Conservation (phyloP, 768 basidiomycete genomes). For the Cystofilobasidium macerans region DNA sequence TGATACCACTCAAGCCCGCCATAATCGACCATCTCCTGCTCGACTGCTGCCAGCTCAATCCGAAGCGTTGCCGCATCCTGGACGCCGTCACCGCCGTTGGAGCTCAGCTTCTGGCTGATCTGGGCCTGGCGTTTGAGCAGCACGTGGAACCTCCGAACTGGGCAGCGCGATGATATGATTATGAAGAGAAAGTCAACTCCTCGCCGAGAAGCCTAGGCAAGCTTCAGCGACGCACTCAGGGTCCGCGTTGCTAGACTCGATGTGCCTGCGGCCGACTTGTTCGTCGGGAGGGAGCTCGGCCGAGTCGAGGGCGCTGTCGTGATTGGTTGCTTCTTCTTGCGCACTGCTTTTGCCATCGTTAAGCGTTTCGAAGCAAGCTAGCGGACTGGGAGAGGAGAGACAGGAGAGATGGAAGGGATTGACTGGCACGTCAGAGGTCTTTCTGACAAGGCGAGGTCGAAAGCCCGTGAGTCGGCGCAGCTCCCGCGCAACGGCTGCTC, state of each 20-base stretch:
- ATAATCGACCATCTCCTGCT: conserved; percentile 52
- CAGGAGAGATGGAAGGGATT: too few relatives aligned
- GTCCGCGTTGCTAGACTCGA: conserved; percentile 22
- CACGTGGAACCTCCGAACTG: conserved; percentile 62
- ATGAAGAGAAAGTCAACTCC: background rate
- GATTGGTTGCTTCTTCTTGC: conserved; percentile 18
- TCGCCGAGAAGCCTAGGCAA: too few relatives aligned
- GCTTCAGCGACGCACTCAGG: conserved; percentile 18
- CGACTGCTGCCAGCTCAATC: conserved; percentile 46
- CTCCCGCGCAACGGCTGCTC: too few relatives aligned
- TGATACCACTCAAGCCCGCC: conserved; percentile 76
- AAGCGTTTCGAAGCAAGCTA: background rate
- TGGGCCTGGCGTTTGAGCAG: conserved; percentile 59
- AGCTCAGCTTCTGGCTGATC: conserved; percentile 39
- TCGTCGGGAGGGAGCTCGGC: conserved; percentile 1
- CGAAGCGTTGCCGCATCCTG: conserved; percentile 15
- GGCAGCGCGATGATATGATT: background rate
- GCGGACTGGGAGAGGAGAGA: background rate
- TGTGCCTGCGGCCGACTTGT: conserved; percentile 10
- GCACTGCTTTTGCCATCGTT: conserved; percentile 8
- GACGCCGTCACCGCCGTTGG: conserved; percentile 24
- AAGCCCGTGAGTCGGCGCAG: too few relatives aligned
- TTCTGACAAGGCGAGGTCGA: too few relatives aligned
- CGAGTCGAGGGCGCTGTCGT: background rate
- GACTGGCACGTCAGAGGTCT: too few relatives aligned